These are phyloP conservation scores for Chaetomiaceae sp. DNA, from an alignment of 2,329 filamentous ascomycete genomes.

Conservation along the genomic window DNA sequence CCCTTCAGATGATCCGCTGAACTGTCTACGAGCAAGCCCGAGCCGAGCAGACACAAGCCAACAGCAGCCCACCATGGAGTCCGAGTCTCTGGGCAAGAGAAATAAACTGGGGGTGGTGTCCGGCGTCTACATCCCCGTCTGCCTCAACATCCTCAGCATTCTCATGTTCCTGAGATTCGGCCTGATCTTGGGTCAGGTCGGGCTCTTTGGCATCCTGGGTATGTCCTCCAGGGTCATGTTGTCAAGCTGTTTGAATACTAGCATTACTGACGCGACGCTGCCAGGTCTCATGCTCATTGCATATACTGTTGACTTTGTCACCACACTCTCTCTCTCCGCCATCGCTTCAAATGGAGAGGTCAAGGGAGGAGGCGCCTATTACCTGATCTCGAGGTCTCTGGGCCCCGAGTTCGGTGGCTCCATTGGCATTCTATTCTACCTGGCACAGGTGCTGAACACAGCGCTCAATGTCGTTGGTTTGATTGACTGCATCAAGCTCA, in stretches of 20 bases:
- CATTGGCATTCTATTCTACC: conserved; percentile 81
- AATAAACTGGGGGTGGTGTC: conserved; percentile 71
- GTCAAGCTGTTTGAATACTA: too few relatives aligned
- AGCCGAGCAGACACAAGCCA: too few relatives aligned
- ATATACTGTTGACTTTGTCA: conserved; percentile 80
- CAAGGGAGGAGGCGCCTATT: conserved; percentile 81
- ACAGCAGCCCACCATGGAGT: conserved; percentile 30
- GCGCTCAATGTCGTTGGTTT: conserved; percentile 84
- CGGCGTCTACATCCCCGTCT: conserved; percentile 83
- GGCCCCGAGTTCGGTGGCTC: conserved; percentile 87
- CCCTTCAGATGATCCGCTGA: too few relatives aligned
- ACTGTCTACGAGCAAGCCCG: too few relatives aligned
- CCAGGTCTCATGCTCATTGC: conserved; percentile 66
- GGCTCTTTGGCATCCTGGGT: conserved; percentile 76
- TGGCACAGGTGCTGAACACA: conserved; percentile 85
- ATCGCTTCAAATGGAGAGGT: conserved; percentile 89
- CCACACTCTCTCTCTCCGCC: conserved; percentile 78
- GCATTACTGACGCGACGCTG: conserved; percentile 21
- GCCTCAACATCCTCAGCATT: conserved; percentile 82
- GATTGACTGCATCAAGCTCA: conserved; percentile 74
- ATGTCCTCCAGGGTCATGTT: conserved; percentile 1
- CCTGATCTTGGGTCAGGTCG: conserved; percentile 74
- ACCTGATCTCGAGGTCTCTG: conserved; percentile 78
- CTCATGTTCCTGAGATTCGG: conserved; percentile 90
- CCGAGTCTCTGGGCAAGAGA: conserved; percentile 33